Conservation (phyloP, 257 asterid genomes). For the Oldenlandia corymbosa region DNA sequence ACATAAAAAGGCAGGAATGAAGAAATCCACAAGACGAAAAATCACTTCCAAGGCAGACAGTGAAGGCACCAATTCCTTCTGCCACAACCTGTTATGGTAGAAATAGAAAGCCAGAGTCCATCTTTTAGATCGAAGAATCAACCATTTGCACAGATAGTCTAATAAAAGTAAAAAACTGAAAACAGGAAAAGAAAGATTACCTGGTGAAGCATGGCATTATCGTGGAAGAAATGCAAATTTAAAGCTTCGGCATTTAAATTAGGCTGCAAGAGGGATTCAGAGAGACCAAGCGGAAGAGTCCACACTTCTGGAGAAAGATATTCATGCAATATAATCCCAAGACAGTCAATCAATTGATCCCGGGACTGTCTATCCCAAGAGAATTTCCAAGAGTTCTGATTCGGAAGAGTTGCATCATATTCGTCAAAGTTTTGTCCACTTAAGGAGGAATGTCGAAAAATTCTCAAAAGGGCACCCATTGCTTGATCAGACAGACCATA, state of each 20-base stretch:
- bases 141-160: background rate
- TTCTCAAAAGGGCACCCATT: slow-evolving; percentile 31
- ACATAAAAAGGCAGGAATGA: slow-evolving; percentile 77
- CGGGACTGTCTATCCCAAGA: slow-evolving; percentile 33
- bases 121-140: background rate
- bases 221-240: slow-evolving; percentile 56
- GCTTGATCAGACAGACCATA: slow-evolving; percentile 80
- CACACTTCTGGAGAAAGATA: slow-evolving; percentile 89
- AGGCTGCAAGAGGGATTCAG: slow-evolving; percentile 42
- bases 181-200: slow-evolving; percentile 35
- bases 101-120: slow-evolving; percentile 12
- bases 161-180: slow-evolving; percentile 10
- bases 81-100: slow-evolving; percentile 49
- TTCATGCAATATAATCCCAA: slow-evolving; percentile 82
- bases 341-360: slow-evolving; percentile 56
- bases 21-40: slow-evolving; percentile 89
- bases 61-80: slow-evolving; percentile 83
- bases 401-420: slow-evolving; percentile 25
- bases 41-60: slow-evolving; percentile 61
- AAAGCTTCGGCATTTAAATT: slow-evolving; percentile 46
- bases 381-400: slow-evolving; percentile 34
- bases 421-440: slow-evolving; percentile 24
- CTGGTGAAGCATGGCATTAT: slow-evolving; percentile 91
- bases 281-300: slow-evolving; percentile 71
- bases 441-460: slow-evolving; percentile 36